Conservation (phyloP, 1,284 basidiomycete species). For the Moesziomyces antarcticus region DNA sequence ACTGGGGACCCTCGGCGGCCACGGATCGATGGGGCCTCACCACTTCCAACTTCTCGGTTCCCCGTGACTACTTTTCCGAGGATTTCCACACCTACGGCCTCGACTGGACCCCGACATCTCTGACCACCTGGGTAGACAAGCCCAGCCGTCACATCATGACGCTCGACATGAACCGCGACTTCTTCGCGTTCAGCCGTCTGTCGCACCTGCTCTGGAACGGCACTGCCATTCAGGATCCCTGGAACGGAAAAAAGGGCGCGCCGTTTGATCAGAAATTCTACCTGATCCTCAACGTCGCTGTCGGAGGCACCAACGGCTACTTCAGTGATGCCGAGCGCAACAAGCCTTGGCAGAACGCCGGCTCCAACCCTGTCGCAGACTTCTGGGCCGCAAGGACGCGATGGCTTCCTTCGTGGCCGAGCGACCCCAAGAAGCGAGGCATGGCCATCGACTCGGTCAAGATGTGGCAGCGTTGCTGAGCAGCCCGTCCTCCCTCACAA, state of each 20-base stretch:
- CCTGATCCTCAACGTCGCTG: slow-evolving; percentile 81
- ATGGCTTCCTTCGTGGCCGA: slow-evolving; percentile 50
- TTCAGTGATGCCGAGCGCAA: slow-evolving; percentile 74
- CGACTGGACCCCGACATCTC: slow-evolving; percentile 82
- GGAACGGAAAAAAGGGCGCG: slow-evolving; percentile 72
- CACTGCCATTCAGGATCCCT: slow-evolving; percentile 73
- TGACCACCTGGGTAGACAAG: slow-evolving; percentile 72
- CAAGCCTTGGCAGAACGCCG: slow-evolving; percentile 71
- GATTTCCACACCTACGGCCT: slow-evolving; percentile 81
- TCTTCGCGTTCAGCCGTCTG: slow-evolving; percentile 81
- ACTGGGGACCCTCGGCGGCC: slow-evolving; percentile 20
- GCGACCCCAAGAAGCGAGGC: slow-evolving; percentile 70
- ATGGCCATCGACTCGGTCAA: slow-evolving; percentile 80
- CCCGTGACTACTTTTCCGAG: slow-evolving; percentile 77
- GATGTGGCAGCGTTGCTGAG: slow-evolving; percentile 73
- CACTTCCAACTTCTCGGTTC: slow-evolving; percentile 74
- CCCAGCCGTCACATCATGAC: slow-evolving; percentile 76
- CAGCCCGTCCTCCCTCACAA: not conserved
- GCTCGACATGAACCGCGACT: slow-evolving; percentile 70
- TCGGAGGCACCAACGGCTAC: slow-evolving; percentile 79
- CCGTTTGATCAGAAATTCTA: slow-evolving; percentile 90
- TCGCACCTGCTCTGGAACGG: slow-evolving; percentile 76
- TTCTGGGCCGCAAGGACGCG: slow-evolving; percentile 72
- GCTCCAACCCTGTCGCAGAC: slow-evolving; percentile 28
- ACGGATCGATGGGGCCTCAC: slow-evolving; percentile 31